Conservation (phyloP, 805 yeast genomes). For the Ogataea methanolica region DNA sequence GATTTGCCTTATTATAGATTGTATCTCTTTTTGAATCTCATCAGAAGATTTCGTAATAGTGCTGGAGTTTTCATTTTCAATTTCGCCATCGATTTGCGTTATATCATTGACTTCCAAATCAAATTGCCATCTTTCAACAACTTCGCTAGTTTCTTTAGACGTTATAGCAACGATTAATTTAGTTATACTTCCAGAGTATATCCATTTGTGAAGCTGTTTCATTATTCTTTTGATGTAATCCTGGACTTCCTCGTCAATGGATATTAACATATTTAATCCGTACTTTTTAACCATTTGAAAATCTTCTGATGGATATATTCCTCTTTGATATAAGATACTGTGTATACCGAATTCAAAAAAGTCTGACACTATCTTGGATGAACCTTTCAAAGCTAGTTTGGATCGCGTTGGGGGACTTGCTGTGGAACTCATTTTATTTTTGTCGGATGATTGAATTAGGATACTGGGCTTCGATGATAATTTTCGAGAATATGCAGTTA, state of each 20-base stretch:
- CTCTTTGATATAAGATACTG: constrained; percentile 81
- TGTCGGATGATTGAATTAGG: too few relatives aligned
- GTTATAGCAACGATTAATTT: constrained; percentile 71
- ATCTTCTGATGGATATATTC: constrained; percentile 84
- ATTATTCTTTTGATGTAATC: constrained; percentile 63
- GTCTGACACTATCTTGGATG: constrained; percentile 74
- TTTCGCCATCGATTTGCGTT: constrained; percentile 7
- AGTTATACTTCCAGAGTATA: constrained; percentile 61
- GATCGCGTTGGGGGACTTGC: constrained; percentile 34
- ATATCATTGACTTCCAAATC: constrained; percentile 42
- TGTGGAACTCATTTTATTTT: neutral
- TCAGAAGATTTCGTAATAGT: constrained; percentile 31
- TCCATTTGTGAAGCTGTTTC: constrained; percentile 70
- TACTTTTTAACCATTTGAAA: constrained; percentile 74
- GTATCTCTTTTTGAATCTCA: constrained; percentile 70
- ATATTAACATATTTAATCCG: constrained; percentile 68
- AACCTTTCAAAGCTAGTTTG: constrained; percentile 66
- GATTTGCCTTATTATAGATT: constrained; percentile 79
- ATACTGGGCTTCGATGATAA: neutral
- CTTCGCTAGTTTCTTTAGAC: constrained; percentile 59
- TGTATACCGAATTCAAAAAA: constrained; percentile 81
- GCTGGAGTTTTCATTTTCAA: constrained; percentile 6
- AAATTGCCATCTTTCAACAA: constrained; percentile 86
- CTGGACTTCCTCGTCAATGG: constrained; percentile 72
- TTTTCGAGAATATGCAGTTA: too few relatives aligned